phyloP scores from a whole-genome alignment of 2,329 filamentous ascomycete species.

The Phialocephala subalpina region DNA sequence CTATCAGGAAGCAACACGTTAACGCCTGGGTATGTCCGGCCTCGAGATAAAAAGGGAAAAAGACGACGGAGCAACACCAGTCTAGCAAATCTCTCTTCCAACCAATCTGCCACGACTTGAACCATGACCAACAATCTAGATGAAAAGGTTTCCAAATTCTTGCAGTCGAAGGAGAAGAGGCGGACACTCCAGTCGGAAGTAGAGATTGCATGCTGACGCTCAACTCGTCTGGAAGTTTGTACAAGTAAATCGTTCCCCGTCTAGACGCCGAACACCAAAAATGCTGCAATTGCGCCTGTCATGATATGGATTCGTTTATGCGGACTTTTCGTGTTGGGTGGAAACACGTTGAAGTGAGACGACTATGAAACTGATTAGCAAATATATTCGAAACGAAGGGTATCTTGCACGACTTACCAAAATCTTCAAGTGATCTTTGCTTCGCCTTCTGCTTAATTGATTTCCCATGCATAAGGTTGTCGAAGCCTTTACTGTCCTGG shows the following conservation, averaged over 20 bases:
- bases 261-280: not conserved
- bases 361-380: conserved; percentile 67
- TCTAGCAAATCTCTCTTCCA: conserved; percentile 11
- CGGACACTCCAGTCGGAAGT: not conserved
- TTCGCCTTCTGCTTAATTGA: conserved; percentile 82
- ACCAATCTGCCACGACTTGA: conserved; percentile 2
- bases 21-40: conserved; percentile 13
- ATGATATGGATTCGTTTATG: conserved; percentile 55
- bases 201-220: not conserved
- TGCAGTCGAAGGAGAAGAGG: not conserved
- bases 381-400: conserved; percentile 13
- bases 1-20: not conserved
- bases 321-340: conserved; percentile 89
- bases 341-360: conserved; percentile 90
- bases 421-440: conserved; percentile 88
- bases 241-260: not conserved
- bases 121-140: not conserved
- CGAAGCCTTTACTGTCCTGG: conserved; percentile 81
- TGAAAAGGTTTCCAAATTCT: not conserved
- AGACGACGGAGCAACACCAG: conserved; percentile 12
- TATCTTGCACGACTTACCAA: conserved; percentile 67
- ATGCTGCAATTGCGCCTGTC: not conserved
- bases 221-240: conserved; percentile 13
- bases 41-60: not conserved
- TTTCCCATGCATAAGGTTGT: conserved; percentile 94